These are phyloP conservation scores for Escallonia herrerae DNA, from an alignment of 129 eudicot species.

Conservation along the genomic window DNA sequence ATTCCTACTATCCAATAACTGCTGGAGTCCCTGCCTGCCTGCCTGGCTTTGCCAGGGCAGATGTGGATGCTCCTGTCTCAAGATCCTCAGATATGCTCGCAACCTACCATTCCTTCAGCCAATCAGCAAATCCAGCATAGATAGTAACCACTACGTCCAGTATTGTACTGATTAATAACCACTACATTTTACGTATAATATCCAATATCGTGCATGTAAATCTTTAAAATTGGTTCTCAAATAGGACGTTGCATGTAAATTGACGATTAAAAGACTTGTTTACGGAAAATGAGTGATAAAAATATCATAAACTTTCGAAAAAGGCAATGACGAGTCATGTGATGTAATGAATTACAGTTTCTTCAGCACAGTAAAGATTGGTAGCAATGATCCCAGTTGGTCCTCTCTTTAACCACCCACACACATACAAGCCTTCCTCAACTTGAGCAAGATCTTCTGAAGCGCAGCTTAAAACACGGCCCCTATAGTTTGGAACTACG, in stretches of 20 bases:
- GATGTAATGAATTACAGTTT: conserved; percentile 46
- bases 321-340: no score
- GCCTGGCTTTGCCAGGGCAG: conserved; percentile 43
- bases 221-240: no score
- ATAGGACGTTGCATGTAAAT: no score
- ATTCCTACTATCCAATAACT: conserved; percentile 53
- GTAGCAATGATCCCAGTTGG: conserved; percentile 96
- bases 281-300: no score
- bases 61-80: conserved; percentile 18
- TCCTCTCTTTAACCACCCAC: conserved; percentile 98
- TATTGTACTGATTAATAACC: no score
- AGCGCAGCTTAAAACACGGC: conserved; percentile 49
- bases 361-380: conserved; percentile 88
- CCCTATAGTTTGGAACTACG: conserved; percentile 67
- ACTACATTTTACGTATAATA: neutral
- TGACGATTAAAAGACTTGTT: no score
- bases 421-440: conserved; percentile 72
- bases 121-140: conserved; percentile 12
- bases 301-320: no score
- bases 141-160: neutral
- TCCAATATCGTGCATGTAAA: neutral
- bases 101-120: conserved; percentile 40
- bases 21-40: conserved; percentile 67
- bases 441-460: conserved; percentile 24
- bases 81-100: conserved; percentile 73